These are phyloP conservation scores for Cercospora sp. DNA, from an alignment of 2,329 filamentous ascomycete species.

Conservation along the genomic window DNA sequence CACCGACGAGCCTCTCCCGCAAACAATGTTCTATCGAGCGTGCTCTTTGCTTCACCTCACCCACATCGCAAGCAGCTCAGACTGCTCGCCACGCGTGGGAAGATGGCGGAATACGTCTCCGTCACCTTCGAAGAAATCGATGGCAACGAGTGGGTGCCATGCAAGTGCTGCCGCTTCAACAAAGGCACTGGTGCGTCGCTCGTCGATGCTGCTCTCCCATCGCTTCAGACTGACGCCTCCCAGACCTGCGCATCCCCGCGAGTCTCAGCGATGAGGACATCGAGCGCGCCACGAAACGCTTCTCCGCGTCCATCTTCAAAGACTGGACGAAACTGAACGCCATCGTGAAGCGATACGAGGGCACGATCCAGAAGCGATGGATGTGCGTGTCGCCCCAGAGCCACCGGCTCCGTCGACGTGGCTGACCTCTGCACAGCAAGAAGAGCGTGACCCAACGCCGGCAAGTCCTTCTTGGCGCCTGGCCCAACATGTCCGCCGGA, in stretches of 20 bases:
- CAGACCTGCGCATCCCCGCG: conserved; percentile 29
- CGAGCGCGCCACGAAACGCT: conserved; percentile 25
- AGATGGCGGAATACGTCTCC: conserved; percentile 25
- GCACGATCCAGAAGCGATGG: conserved; percentile 57
- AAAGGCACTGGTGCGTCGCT: conserved; percentile 19
- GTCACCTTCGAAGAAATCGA: conserved; percentile 31
- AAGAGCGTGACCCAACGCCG: conserved; percentile 52
- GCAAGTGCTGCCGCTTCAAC: conserved; percentile 31
- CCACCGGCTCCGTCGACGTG: no score
- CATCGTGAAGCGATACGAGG: conserved; percentile 55
- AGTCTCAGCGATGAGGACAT: conserved; percentile 28
- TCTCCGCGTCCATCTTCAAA: conserved; percentile 40
- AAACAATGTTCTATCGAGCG: background rate
- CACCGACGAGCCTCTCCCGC: background rate
- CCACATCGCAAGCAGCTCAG: background rate
- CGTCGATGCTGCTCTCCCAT: background rate
- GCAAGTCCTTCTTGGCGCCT: conserved; percentile 50
- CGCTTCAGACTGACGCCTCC: background rate
- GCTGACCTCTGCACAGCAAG: conserved; percentile 40
- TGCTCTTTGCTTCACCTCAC: background rate
- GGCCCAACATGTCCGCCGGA: conserved; percentile 52
- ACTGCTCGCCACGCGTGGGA: background rate
- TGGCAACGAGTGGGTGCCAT: conserved; percentile 24
- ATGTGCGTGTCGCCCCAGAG: conserved; percentile 17
- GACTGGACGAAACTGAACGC: conserved; percentile 42